A percentile compares a stretch with the other conserved stretches of the same genome.
These are phyloP conservation scores for Silybum marianum DNA, from an alignment of 129 eudicot species.

Conservation along the genomic window DNA sequence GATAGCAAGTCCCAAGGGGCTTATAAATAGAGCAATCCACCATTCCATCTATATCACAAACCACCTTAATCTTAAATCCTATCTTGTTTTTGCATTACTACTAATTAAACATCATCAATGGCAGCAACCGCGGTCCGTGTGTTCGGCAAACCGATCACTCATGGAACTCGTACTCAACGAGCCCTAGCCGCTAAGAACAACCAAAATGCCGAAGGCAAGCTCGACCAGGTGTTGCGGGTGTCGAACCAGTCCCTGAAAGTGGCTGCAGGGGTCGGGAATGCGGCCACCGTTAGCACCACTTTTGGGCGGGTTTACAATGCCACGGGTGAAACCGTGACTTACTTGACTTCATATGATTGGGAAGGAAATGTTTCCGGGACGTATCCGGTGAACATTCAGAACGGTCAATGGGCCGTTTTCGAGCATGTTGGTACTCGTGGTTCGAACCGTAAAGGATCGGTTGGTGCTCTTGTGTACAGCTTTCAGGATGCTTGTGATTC, in stretches of 20 bases:
- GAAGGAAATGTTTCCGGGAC: background rate
- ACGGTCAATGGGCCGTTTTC: conserved; percentile 11
- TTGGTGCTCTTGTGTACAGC: background rate
- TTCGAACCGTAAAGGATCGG: background rate
- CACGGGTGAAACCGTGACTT: background rate
- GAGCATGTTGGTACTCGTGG: background rate
- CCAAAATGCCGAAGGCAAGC: background rate
- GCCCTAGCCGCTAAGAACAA: background rate
- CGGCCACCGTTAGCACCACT: background rate
- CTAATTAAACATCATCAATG: background rate
- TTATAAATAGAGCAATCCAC: background rate
- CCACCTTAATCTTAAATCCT: background rate
- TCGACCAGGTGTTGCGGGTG: background rate
- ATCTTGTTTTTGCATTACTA: background rate
- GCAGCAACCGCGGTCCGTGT: conserved; percentile 2
- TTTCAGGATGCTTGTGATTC: background rate
- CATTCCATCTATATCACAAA: background rate
- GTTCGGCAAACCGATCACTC: conserved; percentile 1
- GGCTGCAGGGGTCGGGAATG: background rate
- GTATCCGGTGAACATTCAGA: background rate
- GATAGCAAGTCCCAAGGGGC: background rate
- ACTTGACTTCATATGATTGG: background rate
- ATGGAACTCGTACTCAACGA: background rate
- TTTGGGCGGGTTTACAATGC: conserved; percentile 3
- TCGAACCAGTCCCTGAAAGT: background rate